Conservation (phyloP, 306 rosid genomes). For the Vachellia collinsii region DNA sequence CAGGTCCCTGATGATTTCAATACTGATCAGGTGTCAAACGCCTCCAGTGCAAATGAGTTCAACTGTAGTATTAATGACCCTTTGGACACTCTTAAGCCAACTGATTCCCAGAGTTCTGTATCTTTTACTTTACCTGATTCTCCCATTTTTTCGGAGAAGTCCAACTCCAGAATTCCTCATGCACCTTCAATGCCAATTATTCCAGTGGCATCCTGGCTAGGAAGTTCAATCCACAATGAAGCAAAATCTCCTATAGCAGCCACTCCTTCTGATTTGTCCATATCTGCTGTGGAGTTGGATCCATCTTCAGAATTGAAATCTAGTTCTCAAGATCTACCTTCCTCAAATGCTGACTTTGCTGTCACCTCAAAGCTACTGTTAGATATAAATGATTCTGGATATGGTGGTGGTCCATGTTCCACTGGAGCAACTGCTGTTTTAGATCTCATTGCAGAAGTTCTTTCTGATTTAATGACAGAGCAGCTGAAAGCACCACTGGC, state of each 20-base stretch:
- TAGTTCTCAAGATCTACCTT: conserved; percentile 64
- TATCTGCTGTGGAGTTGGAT: conserved; percentile 62
- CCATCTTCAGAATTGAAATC: conserved; percentile 70
- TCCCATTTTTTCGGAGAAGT: conserved; percentile 86
- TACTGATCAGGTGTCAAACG: conserved; percentile 70
- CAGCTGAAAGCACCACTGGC: conserved; percentile 80
- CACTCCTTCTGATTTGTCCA: conserved; percentile 73
- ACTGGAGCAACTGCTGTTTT: conserved; percentile 96
- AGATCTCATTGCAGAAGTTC: conserved; percentile 97
- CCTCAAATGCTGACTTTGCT: conserved; percentile 61
- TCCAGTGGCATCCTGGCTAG: conserved; percentile 90
- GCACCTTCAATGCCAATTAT: conserved; percentile 68
- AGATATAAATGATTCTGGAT: conserved; percentile 91
- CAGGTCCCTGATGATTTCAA: conserved; percentile 69
- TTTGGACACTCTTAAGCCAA: conserved; percentile 48
- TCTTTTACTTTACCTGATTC: conserved; percentile 69
- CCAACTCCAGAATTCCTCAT: conserved; percentile 60
- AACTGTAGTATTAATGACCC: conserved; percentile 54
- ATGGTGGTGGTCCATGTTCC: conserved; percentile 99
- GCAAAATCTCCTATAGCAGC: conserved; percentile 61
- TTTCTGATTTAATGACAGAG: conserved; percentile 89
- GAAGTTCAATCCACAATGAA: conserved; percentile 64
- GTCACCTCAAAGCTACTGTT: conserved; percentile 80
- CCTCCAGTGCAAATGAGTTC: conserved; percentile 69
- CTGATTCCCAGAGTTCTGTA: conserved; percentile 77